phyloP scores from a whole-genome alignment of 2,329 filamentous ascomycete genomes.

The Cordyceps farinosa region DNA sequence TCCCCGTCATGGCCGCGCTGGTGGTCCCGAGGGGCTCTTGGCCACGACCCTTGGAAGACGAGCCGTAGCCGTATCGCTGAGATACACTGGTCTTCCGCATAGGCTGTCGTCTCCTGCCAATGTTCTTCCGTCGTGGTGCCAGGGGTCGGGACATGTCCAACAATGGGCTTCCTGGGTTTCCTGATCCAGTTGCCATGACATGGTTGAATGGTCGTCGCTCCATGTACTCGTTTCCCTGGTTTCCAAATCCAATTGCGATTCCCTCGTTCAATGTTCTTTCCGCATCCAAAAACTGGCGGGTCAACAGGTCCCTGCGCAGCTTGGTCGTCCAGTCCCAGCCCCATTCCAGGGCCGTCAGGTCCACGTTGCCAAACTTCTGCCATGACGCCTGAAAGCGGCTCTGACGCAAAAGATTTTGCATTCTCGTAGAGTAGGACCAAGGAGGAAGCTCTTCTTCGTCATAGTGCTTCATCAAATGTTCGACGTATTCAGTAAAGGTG shows the following conservation, averaged over 20 bases:
- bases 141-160: neutral
- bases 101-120: neutral
- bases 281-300: constrained; percentile 40
- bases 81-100: neutral
- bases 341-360: constrained; percentile 32
- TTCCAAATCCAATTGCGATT: constrained; percentile 20
- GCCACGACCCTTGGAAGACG: neutral
- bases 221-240: too few relatives aligned
- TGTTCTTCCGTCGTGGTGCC: neutral
- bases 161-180: neutral
- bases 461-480: constrained; percentile 46
- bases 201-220: too few relatives aligned
- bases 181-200: neutral
- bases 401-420: constrained; percentile 45
- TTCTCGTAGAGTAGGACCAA: constrained; percentile 43
- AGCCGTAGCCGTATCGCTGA: neutral
- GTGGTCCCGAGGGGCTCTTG: neutral
- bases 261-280: constrained; percentile 39
- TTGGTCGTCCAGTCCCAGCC: constrained; percentile 40
- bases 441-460: constrained; percentile 39
- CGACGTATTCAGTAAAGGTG: constrained; percentile 43
- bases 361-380: neutral
- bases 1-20: neutral
- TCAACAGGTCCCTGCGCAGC: constrained; percentile 43
- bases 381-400: neutral